Conservation (phyloP, 163 green algal species). For the Coccomyxa subellipsoidea region DNA sequence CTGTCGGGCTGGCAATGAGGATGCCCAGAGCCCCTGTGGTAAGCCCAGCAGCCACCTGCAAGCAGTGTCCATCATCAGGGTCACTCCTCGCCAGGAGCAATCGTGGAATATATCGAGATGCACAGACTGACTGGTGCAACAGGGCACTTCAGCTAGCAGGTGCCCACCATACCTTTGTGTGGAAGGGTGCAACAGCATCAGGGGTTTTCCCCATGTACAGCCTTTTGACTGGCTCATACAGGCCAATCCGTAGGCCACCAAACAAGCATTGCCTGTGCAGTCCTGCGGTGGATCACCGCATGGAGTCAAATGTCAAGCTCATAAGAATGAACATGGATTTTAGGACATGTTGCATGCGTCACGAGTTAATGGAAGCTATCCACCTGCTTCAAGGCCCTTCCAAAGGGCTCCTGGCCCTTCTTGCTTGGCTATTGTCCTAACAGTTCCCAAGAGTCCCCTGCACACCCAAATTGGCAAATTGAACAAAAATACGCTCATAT, state of each 20-base stretch:
- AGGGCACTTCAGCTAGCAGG: no score
- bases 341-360: background rate
- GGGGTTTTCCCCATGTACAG: conserved; percentile 28
- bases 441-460: conserved; percentile 79
- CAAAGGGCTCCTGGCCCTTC: conserved; percentile 87
- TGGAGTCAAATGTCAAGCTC: no score
- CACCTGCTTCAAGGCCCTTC: conserved; percentile 87
- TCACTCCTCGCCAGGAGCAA: background rate
- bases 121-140: no score
- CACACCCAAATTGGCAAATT: no score
- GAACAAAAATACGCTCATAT: no score
- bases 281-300: no score
- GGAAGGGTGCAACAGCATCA: conserved; percentile 40
- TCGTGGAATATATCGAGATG: no score
- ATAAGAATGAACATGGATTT: no score
- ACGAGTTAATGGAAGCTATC: background rate
- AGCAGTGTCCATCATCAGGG: background rate
- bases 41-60: conserved; percentile 70
- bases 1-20: conserved; percentile 84
- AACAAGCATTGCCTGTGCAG: conserved; percentile 93
- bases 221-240: conserved; percentile 93
- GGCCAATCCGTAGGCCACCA: conserved; percentile 92
- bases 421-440: conserved; percentile 86
- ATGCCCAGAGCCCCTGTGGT: conserved; percentile 93
- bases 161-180: conserved; percentile 75